phyloP scores from a whole-genome alignment of 2,329 filamentous ascomycete genomes.

The Ascochyta lentis region DNA sequence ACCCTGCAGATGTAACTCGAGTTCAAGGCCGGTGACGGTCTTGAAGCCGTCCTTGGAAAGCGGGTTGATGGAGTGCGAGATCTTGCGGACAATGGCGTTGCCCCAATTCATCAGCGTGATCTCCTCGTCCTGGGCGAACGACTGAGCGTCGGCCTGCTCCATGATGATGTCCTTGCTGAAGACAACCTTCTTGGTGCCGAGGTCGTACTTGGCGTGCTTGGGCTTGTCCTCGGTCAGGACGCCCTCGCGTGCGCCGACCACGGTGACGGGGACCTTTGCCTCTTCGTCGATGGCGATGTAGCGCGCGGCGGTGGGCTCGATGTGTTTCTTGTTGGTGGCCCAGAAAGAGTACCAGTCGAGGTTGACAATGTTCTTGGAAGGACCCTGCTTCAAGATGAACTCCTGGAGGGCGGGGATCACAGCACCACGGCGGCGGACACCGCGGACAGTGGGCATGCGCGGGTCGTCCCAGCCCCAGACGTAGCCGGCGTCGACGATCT shows the following conservation, averaged over 20 bases:
- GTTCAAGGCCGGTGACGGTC: constrained; percentile 71
- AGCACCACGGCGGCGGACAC: constrained; percentile 79
- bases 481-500: constrained; percentile 76
- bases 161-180: constrained; percentile 78
- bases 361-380: constrained; percentile 81
- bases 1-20: constrained; percentile 89
- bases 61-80: constrained; percentile 61
- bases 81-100: constrained; percentile 78
- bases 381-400: constrained; percentile 85
- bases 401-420: constrained; percentile 79
- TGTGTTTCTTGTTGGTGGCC: constrained; percentile 62
- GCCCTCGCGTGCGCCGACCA: constrained; percentile 66
- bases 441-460: constrained; percentile 83
- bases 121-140: constrained; percentile 84
- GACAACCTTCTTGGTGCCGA: constrained; percentile 85
- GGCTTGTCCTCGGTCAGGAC: constrained; percentile 75
- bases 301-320: constrained; percentile 56
- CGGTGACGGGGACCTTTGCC: constrained; percentile 72
- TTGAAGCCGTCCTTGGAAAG: constrained; percentile 56
- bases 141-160: constrained; percentile 84
- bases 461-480: constrained; percentile 89
- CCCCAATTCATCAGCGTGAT: constrained; percentile 98
- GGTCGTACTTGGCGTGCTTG: constrained; percentile 87
- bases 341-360: constrained; percentile 78
- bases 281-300: constrained; percentile 69